phyloP scores from a whole-genome alignment of 2,329 filamentous ascomycete species.

The Alternaria ethzedia region DNA sequence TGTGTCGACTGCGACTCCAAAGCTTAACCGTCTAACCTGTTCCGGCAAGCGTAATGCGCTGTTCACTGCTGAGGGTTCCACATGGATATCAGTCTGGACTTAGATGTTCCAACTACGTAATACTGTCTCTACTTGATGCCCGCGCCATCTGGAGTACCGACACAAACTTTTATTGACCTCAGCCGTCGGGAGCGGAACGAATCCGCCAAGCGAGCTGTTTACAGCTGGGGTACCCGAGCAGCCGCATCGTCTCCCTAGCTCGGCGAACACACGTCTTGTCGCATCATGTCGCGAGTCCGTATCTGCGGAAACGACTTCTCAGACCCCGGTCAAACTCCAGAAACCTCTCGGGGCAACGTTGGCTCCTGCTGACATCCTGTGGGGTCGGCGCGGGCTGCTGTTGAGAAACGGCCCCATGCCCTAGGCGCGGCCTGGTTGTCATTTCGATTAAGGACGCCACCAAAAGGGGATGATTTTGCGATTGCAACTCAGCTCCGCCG shows the following conservation, averaged over 20 bases:
- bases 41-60: neutral
- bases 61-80: neutral
- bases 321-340: neutral
- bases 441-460: conserved; percentile 16
- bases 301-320: neutral
- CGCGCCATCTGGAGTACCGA: neutral
- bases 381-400: neutral
- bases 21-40: neutral
- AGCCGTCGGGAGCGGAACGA: neutral
- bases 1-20: neutral
- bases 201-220: conserved; percentile 1
- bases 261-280: neutral
- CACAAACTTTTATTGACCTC: neutral
- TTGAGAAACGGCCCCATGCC: conserved; percentile 11
- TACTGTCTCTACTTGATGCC: neutral
- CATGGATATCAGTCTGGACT: neutral
- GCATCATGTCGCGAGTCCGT: neutral
- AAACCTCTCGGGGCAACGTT: conserved; percentile 2
- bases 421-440: conserved; percentile 1
- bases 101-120: neutral
- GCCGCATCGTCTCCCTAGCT: neutral
- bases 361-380: conserved; percentile 3
- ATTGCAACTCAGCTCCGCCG: neutral
- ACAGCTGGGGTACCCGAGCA: conserved; percentile 6
- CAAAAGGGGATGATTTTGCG: neutral